Evolutionary conservation across 1,139 yeast genomes (phyloP).

Genomic region (Debaryomyces nepalensis): DNA sequence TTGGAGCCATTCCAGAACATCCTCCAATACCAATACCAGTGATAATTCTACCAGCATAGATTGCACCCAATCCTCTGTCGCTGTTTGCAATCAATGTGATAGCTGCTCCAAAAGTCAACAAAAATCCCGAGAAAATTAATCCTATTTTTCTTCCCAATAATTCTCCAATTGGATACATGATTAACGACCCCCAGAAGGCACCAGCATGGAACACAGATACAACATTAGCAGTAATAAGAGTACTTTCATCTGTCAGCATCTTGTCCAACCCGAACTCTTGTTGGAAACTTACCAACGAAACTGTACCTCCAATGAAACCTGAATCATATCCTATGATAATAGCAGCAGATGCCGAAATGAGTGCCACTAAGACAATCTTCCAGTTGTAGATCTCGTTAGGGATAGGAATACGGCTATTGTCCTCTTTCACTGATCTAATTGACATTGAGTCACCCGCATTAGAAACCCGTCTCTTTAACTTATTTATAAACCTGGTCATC

Average conservation of each 20-base stretch:
- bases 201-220: slow-evolving; percentile 43
- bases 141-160: slow-evolving; percentile 32
- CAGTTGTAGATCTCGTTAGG: slow-evolving; percentile 31
- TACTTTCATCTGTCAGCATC: slow-evolving; percentile 21
- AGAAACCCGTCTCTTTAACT: slow-evolving; percentile 12
- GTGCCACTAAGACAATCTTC: slow-evolving; percentile 25
- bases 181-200: slow-evolving; percentile 37
- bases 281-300: slow-evolving; percentile 31
- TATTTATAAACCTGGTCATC: slow-evolving; percentile 3
- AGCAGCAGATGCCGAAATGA: slow-evolving; percentile 37
- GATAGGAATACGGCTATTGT: slow-evolving; percentile 16
- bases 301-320: slow-evolving; percentile 41
- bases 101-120: slow-evolving; percentile 51
- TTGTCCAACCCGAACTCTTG: slow-evolving; percentile 31
- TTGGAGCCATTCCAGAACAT: slow-evolving; percentile 39
- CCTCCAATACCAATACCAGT: slow-evolving; percentile 44
- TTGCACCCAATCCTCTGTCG: slow-evolving; percentile 33
- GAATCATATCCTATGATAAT: slow-evolving; percentile 42
- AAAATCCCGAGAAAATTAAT: slow-evolving; percentile 32
- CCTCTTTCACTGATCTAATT: slow-evolving; percentile 18
- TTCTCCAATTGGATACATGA: slow-evolving; percentile 36
- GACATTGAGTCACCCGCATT: slow-evolving; percentile 21
- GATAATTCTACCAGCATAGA: slow-evolving; percentile 43
- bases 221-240: slow-evolving; percentile 30
- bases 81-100: slow-evolving; percentile 31